Conservation (phyloP, 202 grass and related monocot genomes). For the Digitaria exilis region DNA sequence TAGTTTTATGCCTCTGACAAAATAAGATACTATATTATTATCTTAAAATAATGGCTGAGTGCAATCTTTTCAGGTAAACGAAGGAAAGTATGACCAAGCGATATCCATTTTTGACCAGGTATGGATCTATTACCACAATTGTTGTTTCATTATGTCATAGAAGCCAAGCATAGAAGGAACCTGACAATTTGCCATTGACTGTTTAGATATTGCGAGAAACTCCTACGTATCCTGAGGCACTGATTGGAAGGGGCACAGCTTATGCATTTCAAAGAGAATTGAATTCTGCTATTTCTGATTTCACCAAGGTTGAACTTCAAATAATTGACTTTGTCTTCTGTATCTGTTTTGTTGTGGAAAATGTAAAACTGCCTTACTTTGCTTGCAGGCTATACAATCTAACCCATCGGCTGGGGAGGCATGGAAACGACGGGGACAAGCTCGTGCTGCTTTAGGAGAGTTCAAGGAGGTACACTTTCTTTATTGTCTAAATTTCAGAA, state of each 20-base stretch:
- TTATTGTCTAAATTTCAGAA: conserved; percentile 31
- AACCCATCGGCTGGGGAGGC: conserved; percentile 89
- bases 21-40: conserved; percentile 22
- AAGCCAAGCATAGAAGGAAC: conserved; percentile 2
- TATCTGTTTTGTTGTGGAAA: conserved; percentile 21
- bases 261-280: conserved; percentile 99
- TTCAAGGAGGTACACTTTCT: conserved; percentile 63
- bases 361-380: conserved; percentile 33
- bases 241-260: conserved; percentile 98
- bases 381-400: conserved; percentile 82
- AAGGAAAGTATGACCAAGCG: conserved; percentile 96
- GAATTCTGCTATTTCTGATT: conserved; percentile 96
- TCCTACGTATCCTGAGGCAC: conserved; percentile 92
- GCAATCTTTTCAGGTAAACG: conserved; percentile 78
- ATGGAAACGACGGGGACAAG: conserved; percentile 96
- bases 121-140: conserved; percentile 30
- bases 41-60: conserved; percentile 7
- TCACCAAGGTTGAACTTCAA: conserved; percentile 72
- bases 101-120: conserved; percentile 99
- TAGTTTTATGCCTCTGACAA: conserved; percentile 6
- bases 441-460: conserved; percentile 96
- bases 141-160: neutral
- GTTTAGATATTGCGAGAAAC: conserved; percentile 89
- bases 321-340: conserved; percentile 16
- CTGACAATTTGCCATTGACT: conserved; percentile 27